These are phyloP conservation scores for Baudoinia panamericana DNA, from an alignment of 495 filamentous ascomycete genomes.

Conservation along the genomic window DNA sequence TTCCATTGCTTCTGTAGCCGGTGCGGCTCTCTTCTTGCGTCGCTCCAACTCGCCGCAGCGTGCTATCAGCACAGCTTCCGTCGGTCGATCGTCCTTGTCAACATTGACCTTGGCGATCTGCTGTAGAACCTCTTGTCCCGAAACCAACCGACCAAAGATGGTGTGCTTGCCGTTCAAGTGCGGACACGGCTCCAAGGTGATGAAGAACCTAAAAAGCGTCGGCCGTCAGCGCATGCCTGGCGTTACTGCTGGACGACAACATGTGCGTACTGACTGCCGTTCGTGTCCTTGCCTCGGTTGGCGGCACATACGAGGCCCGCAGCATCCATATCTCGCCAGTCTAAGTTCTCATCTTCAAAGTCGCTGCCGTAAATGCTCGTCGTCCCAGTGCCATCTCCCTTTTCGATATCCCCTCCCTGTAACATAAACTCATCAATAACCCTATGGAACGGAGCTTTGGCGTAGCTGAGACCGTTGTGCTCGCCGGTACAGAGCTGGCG, in stretches of 20 bases:
- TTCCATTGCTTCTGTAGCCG: background rate
- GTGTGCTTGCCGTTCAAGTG: conserved; percentile 34
- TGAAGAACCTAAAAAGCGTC: conserved; percentile 30
- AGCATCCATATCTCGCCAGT: conserved; percentile 32
- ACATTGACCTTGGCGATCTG: conserved; percentile 29
- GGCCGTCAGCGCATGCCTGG: background rate
- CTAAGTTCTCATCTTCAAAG: conserved; percentile 35
- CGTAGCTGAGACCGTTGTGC: conserved; percentile 24
- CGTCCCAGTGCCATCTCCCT: conserved; percentile 34
- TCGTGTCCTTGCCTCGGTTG: conserved; percentile 33
- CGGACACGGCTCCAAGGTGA: conserved; percentile 31
- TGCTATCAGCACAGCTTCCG: conserved; percentile 26
- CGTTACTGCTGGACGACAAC: too few species aligned
- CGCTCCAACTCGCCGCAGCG: conserved; percentile 33
- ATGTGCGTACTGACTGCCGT: conserved; percentile 33
- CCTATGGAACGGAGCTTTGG: conserved; percentile 31
- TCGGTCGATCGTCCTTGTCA: conserved; percentile 29
- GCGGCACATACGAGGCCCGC: conserved; percentile 36
- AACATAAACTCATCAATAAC: conserved; percentile 37
- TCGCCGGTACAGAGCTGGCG: conserved; percentile 27
- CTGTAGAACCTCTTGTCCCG: conserved; percentile 27
- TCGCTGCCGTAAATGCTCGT: conserved; percentile 28
- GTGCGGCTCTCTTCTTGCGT: conserved; percentile 16
- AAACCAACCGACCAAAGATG: conserved; percentile 31
- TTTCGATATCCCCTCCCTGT: conserved; percentile 36